Evolutionary conservation across 2,329 filamentous ascomycete genomes (phyloP), one percentile per base, ranked within the genome.

Genomic region (Coniochaeta ligniaria): DNA sequence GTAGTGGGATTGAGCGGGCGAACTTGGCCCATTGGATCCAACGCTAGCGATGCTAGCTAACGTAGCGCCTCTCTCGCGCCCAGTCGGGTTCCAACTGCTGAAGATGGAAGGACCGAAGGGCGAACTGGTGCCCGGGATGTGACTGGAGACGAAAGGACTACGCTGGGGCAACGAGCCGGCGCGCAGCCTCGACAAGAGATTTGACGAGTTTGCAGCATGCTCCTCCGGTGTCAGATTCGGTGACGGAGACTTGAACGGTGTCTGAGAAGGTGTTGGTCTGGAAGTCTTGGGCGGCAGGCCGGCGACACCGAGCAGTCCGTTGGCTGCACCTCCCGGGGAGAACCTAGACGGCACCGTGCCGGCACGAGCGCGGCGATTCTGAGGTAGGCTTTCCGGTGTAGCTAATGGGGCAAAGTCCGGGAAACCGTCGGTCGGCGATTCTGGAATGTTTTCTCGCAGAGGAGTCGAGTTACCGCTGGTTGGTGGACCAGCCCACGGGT

Each of bases 341-440:
- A 99, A 96, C 64, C 94, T 85, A 54, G 95, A 98, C 24, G 95
- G 95, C n/a, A 99, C 87, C 3, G 95, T 99, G 66, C 95, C 95
- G 63, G 95, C 95, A 73, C 95, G 87, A 67, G 92, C 89, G 72
- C 95, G 87, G 65, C 95, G 86, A 56, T 86, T 84, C 68, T 89
- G 82, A 60, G 89, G 86, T 63, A 89, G 72, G 61, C 80, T 82
- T 65, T 87, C 83, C 65, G 89, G 83, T 9, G 88, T 82, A 47
- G 89, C 83, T 47, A 90, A 82, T 67, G 87, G 85, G 65, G 89
- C 84, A 72, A 96, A 92, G 74, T 96, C 93, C 61, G 95, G 93
- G 69, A 98, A 98, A 67, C 91, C 94, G 78, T 97, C 94, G 66
- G 90, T 95, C 35, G 95, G 95, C 38, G 94, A 97, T 77, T 99